Evolutionary conservation across 495 filamentous ascomycete genomes (phyloP).

Genomic region (Usnea hakonensis): DNA sequence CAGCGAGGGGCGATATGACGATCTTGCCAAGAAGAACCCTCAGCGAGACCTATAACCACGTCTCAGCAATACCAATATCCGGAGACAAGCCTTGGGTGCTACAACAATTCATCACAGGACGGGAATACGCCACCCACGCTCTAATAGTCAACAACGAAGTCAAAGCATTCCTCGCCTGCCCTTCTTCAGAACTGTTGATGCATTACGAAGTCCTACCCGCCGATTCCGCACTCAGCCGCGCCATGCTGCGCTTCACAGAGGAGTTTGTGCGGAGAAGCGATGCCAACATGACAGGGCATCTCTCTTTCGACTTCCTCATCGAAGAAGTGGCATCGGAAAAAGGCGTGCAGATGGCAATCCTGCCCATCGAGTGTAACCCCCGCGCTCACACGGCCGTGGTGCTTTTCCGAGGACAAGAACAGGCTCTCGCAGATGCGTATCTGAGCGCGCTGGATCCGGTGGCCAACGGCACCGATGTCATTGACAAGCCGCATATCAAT

Average conservation of each 20-base stretch:
- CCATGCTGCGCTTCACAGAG: constrained; percentile 55
- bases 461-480: neutral
- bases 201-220: constrained; percentile 51
- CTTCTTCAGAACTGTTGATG: constrained; percentile 49
- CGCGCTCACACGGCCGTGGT: constrained; percentile 53
- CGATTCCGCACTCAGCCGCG: constrained; percentile 44
- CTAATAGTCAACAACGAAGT: constrained; percentile 54
- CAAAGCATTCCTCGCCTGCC: constrained; percentile 56
- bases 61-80: constrained; percentile 50
- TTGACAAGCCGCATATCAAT: neutral
- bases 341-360: constrained; percentile 30
- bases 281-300: constrained; percentile 55
- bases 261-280: constrained; percentile 44
- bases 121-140: constrained; percentile 62
- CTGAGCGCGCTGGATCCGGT: constrained; percentile 29
- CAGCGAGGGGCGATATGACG: constrained; percentile 37
- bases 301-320: constrained; percentile 59
- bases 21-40: constrained; percentile 48
- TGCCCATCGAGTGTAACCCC: constrained; percentile 58
- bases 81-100: constrained; percentile 55
- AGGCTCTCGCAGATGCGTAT: constrained; percentile 35
- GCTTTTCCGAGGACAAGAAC: constrained; percentile 35
- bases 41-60: constrained; percentile 44
- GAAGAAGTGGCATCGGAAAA: constrained; percentile 37
- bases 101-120: constrained; percentile 56